Conservation (phyloP, 441 rosid species). For the Flueggea neowawraea region DNA sequence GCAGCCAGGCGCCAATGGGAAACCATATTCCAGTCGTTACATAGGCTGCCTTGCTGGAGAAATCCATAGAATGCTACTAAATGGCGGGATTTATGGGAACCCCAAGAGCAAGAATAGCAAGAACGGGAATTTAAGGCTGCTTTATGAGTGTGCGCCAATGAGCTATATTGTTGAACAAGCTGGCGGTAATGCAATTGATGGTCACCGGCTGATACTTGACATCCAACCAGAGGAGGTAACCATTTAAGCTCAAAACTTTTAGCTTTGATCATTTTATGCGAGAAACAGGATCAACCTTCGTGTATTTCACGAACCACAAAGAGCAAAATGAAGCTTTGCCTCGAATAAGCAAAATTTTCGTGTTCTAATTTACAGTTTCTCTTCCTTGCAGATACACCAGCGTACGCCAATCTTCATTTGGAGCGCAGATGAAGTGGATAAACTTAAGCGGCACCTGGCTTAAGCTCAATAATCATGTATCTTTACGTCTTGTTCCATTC, state of each 20-base stretch:
- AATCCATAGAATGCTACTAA: conserved; percentile 30
- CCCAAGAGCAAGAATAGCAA: conserved; percentile 25
- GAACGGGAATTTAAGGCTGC: conserved; percentile 30
- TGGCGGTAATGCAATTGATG: conserved; percentile 30
- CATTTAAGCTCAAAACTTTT: background rate
- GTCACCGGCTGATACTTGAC: conserved; percentile 30
- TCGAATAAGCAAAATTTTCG: too few species aligned
- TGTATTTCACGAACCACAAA: too few species aligned
- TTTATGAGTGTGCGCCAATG: conserved; percentile 38
- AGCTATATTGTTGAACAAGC: conserved; percentile 36
- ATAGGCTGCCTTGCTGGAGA: conserved; percentile 32
- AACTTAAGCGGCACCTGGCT: conserved; percentile 24
- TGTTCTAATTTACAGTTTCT: background rate
- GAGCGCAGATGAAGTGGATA: conserved; percentile 36
- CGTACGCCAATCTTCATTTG: conserved; percentile 30
- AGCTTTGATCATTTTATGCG: too few species aligned
- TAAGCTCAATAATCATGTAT: conserved; percentile 10
- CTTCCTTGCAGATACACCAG: conserved; percentile 29
- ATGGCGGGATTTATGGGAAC: conserved; percentile 33
- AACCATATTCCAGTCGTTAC: conserved; percentile 32
- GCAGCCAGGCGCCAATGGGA: conserved; percentile 28
- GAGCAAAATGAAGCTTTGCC: too few species aligned
- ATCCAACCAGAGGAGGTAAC: conserved; percentile 27
- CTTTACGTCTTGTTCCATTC: background rate
- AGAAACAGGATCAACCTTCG: too few species aligned